Evolutionary conservation across 176 grass and related monocot genomes (phyloP), one percentile per base, ranked within the genome.

Genomic region (Lolium rigidum): DNA sequence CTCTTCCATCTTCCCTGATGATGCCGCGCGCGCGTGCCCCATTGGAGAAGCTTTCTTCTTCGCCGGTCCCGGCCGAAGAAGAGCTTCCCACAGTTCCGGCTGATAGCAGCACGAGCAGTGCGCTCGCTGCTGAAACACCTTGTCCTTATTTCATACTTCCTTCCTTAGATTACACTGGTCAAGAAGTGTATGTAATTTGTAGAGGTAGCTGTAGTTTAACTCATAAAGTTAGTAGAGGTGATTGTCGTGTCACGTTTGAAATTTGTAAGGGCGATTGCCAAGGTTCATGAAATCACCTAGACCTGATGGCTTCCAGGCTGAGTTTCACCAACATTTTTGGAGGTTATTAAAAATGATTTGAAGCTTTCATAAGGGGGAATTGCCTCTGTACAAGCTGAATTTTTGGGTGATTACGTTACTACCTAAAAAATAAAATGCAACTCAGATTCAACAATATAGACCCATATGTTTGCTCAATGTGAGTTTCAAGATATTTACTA

Each of bases 121-220:
- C 0, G 16, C 26, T 13, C 20, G 58, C 57, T 3, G 15, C 14
- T 13, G 12, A 6, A 15, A 7, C n/a, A 61, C n/a, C 77, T 15
- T 62, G 9, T 46, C n/a, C 77, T 15, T 62, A 16, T 46, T 79
- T 62, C 38, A 7, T 79, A 44, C 77, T 79, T 61, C 77, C 77
- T 25, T 61, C 37, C 12, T 44, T 43, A 24, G 77, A 79, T 61
- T 79, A 44, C 56, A 43, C 3, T 43, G 62, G 38, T 17, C 56
- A 79, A 10, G 77, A 79, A 46, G 77, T 79, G 24, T 25, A 61
- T 46, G 56, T 46, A 79, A 51, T 60, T 15, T 79, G 55, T 41
- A 79, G n/a, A 79, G 77, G 77, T 15, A 56, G 43, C 57, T 79
- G 77, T 17, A 55, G 49, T 76, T 5, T 76, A 76, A 76, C 49